A percentile compares a stretch with the other conserved stretches of the same genome.
These are phyloP conservation scores for Epichloe uncinata DNA, from an alignment of 2,329 filamentous ascomycete species.

Conservation along the genomic window DNA sequence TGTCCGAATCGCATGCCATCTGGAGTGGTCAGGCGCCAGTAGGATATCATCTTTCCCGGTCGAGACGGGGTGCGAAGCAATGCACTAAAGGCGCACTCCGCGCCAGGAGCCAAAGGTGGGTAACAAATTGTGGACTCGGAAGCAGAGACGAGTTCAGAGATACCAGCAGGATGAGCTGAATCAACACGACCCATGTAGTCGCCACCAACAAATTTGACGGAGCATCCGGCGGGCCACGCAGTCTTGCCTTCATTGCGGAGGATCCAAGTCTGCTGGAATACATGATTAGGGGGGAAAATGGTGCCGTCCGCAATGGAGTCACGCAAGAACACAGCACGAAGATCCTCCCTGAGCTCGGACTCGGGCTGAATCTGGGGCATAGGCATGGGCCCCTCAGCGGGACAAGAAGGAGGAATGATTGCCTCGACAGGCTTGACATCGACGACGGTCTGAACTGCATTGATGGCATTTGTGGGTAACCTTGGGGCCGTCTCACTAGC, in stretches of 20 bases:
- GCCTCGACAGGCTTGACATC: slow-evolving; percentile 52
- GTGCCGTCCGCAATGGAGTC: slow-evolving; percentile 74
- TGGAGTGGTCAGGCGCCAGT: slow-evolving; percentile 83
- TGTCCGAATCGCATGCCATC: slow-evolving; percentile 79
- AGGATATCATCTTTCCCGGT: slow-evolving; percentile 73
- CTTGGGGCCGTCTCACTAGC: slow-evolving; percentile 31
- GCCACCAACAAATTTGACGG: slow-evolving; percentile 81
- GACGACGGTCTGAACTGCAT: slow-evolving; percentile 55
- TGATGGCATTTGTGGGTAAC: slow-evolving; percentile 33
- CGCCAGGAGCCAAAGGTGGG: slow-evolving; percentile 54
- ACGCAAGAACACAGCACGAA: slow-evolving; percentile 52
- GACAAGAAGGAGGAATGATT: background rate
- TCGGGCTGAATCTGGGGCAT: slow-evolving; percentile 3
- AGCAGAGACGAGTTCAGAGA: slow-evolving; percentile 61
- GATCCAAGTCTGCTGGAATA: slow-evolving; percentile 85
- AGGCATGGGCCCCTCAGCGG: slow-evolving; percentile 5
- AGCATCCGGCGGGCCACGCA: slow-evolving; percentile 79
- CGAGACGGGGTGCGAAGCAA: slow-evolving; percentile 68
- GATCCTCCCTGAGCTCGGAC: slow-evolving; percentile 15
- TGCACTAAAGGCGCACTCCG: slow-evolving; percentile 71
- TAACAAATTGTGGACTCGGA: slow-evolving; percentile 71
- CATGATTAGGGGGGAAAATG: slow-evolving; percentile 51
- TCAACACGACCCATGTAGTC: slow-evolving; percentile 95
- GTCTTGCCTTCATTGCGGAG: slow-evolving; percentile 70
- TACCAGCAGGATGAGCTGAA: slow-evolving; percentile 62